These are phyloP conservation scores for Lachancea lanzarotensis DNA, from an alignment of 805 yeast species.

Conservation along the genomic window DNA sequence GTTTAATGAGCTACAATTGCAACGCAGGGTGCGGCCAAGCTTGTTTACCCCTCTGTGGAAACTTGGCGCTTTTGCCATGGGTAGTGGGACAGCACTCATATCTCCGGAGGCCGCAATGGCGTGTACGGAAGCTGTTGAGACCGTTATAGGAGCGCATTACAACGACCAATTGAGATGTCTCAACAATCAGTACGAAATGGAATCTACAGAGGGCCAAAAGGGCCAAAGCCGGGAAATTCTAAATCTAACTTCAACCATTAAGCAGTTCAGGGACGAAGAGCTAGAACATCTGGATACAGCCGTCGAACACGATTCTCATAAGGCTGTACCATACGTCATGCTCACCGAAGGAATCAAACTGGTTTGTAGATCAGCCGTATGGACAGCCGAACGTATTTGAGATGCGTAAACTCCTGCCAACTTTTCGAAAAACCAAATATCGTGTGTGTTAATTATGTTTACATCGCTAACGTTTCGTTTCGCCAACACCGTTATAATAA, in stretches of 20 bases:
- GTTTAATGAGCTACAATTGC: conserved; percentile 68
- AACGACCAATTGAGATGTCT: conserved; percentile 80
- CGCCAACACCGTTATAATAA: background rate
- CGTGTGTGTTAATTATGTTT: conserved; percentile 1
- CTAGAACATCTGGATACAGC: conserved; percentile 94
- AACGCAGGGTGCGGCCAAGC: conserved; percentile 84
- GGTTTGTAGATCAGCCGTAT: conserved; percentile 82
- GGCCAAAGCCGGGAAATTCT: conserved; percentile 45
- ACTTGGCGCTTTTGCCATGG: conserved; percentile 79
- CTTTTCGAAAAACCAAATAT: too few relatives aligned
- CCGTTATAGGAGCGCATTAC: conserved; percentile 95
- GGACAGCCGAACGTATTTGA: conserved; percentile 80
- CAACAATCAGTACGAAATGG: conserved; percentile 54
- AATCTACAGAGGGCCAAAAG: conserved; percentile 30
- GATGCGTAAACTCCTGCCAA: too few relatives aligned
- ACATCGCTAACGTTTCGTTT: conserved; percentile 1
- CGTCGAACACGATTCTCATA: conserved; percentile 81
- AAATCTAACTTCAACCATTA: conserved; percentile 54
- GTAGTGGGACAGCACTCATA: conserved; percentile 76
- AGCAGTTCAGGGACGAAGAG: conserved; percentile 85
- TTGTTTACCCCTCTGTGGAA: conserved; percentile 91
- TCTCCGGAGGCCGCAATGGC: conserved; percentile 99
- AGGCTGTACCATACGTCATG: conserved; percentile 86
- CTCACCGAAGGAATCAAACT: conserved; percentile 81
- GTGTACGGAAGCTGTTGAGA: conserved; percentile 97